Evolutionary conservation across 345 rosid species (phyloP), one percentile per base, ranked within the genome.

Genomic region (Gossypium ekmanianum): DNA sequence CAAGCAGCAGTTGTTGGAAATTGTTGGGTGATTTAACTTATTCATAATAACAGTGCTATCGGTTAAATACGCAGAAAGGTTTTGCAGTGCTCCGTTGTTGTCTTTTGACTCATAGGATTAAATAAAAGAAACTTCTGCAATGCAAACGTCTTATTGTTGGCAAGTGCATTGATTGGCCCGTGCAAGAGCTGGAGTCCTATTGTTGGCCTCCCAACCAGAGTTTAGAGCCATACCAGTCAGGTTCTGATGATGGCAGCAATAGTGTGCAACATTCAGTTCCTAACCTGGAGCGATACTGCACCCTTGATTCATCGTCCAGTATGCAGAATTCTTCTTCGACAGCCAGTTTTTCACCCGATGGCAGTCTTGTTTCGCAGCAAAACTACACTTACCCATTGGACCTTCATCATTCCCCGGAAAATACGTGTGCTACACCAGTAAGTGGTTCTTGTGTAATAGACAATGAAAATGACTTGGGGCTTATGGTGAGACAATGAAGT

Each of bases 271-370:
- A 77, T 54, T 82, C 90, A 2, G 85, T 77, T 51, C 82, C 83
- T 81, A 77, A 86, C 22, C 81, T 78, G 81, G 90, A 86, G 24
- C 91, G 84, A 27, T 80, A 78, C 67, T 76, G 88, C 80, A 84
- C 85, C 44, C 80, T 84, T 68, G 97, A 91, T 54, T 87, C 96
- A 2, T 86, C 93, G 47, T 83, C 88, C 9, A 85, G 85, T 50
- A 79, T 56, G 77, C 79, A 81, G 79, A 84, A 78, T 70, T 85
- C 91, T 65, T 82, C 88, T 52, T 88, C 97, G 13, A 83, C 92
- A 63, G 80, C 87, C 78, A 86, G 88, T 81, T 86, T 86, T 76
- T 87, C 93, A 6, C 86, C 90, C 44, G 77, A 85, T 54, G 85
- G 78, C 77, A 87, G 87, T 79, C 89, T 84, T 11, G 61, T 76